Evolutionary conservation across 2,329 filamentous ascomycete species (phyloP), one percentile per base, ranked within the genome.

Genomic region (Raffaelea arxii): DNA sequence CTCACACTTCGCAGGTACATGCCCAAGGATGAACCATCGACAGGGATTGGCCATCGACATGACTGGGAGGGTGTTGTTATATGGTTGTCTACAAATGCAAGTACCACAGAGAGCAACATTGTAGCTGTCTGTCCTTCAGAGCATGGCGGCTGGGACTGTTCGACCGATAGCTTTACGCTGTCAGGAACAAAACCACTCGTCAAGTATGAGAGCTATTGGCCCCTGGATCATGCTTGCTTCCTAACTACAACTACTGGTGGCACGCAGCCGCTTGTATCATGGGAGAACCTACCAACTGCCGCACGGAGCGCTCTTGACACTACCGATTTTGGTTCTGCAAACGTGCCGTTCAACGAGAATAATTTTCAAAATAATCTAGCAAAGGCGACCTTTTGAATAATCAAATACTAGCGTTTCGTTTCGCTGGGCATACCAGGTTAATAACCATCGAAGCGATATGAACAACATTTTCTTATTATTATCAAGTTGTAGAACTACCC

Each of bases 1-100:
- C 30, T 25, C 6, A 35, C 6, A 22, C 9, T 3, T 6, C 6
- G 16, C 10, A 32, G 36, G 37, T 71, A 69, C 54, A 61, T 68
- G 54, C 69, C 69, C 43, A 71, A 72, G 58, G 68, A 71, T 48
- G 56, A 62, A 51, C 65, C 67, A 11, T 56, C 53, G 23, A 39
- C 48, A 1, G 65, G 62, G 0, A 49, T 58, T 3, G 58, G 59
- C 25, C 65, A 69, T 48, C 62, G 65, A 4, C 62, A 67, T 49
- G 66, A 69, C 51, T 68, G 65, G 65, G 65, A 68, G 51, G 59
- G 55, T 43, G 50, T 55, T 16, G 56, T 68, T 3, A 54, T 68
- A 14, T 58, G 56, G 56, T 43, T 51, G 44, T 66, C 41, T 50
- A 62, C 27, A 46, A 54, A 54, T 43, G 51, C 54, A 5, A 51